These are phyloP conservation scores for Phytophthora boehmeriae DNA, from an alignment of 352 stramenopile species.

Conservation along the genomic window DNA sequence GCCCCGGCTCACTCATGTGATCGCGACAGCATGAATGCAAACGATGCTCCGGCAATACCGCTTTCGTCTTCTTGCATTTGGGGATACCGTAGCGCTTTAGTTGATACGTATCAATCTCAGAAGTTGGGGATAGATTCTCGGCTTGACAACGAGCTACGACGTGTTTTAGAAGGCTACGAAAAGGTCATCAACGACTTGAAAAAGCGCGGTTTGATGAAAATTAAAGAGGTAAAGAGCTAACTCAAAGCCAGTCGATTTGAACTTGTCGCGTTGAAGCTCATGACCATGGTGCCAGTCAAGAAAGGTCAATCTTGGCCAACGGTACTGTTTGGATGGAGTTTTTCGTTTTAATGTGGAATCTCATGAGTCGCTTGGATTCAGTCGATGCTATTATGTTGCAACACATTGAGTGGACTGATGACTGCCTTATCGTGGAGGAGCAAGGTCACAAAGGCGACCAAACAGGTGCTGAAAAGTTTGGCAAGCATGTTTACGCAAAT, in stretches of 20 bases:
- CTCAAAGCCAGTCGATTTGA: neutral
- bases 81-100: neutral
- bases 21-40: neutral
- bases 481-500: neutral
- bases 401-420: no score
- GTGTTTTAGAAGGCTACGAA: neutral
- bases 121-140: neutral
- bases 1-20: neutral
- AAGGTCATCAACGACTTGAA: constrained; percentile 6
- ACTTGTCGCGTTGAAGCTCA: constrained; percentile 1
- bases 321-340: constrained; percentile 4
- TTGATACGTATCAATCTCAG: neutral
- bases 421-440: neutral
- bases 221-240: constrained; percentile 6
- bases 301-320: neutral
- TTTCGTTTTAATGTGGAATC: constrained; percentile 9
- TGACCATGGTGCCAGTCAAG: neutral
- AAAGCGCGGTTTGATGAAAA: constrained; percentile 10
- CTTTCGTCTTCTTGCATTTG: neutral
- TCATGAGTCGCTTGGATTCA: constrained; percentile 9
- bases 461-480: neutral
- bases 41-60: neutral
- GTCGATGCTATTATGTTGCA: constrained; percentile 1
- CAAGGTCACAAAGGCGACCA: neutral
- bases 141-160: neutral